Conservation (phyloP, 192 early-diverging fungal genomes). For the Backusella australiensis region DNA sequence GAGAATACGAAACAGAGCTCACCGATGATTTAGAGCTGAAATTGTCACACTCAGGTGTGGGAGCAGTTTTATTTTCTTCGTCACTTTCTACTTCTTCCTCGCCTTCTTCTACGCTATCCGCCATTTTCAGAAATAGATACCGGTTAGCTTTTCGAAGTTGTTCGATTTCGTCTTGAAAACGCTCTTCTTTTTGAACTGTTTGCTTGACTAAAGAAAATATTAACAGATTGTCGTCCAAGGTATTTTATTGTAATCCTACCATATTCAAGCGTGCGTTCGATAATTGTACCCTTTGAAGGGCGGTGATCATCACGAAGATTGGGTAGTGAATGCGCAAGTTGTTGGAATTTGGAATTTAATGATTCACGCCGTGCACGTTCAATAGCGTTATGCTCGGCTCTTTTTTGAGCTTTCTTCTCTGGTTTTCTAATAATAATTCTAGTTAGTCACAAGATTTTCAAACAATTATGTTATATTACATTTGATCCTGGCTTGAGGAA, state of each 20-base stretch:
- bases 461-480: not conserved
- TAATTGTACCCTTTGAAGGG: slow-evolving; percentile 75
- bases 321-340: slow-evolving; percentile 72
- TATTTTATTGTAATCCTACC: slow-evolving; percentile 11
- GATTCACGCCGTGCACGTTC: slow-evolving; percentile 77
- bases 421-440: slow-evolving; percentile 1
- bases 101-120: not conserved
- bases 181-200: slow-evolving; percentile 16
- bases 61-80: not conserved
- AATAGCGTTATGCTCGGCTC: slow-evolving; percentile 78
- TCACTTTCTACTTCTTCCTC: slow-evolving; percentile 12
- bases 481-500: not conserved
- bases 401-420: slow-evolving; percentile 24
- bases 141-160: slow-evolving; percentile 8
- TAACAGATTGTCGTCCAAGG: not conserved
- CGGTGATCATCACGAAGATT: slow-evolving; percentile 64
- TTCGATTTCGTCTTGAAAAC: slow-evolving; percentile 17
- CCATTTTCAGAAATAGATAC: not conserved
- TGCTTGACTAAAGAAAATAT: slow-evolving; percentile 18
- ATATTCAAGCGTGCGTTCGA: slow-evolving; percentile 70
- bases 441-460: not conserved
- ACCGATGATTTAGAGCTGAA: slow-evolving; percentile 1
- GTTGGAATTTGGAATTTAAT: slow-evolving; percentile 77
- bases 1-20: not conserved
- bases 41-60: slow-evolving; percentile 1